A percentile compares a stretch with the other conserved stretches of the same genome.
Evolutionary conservation across 1,139 yeast species (phyloP).

Genomic region (Kodamaea arcana): DNA sequence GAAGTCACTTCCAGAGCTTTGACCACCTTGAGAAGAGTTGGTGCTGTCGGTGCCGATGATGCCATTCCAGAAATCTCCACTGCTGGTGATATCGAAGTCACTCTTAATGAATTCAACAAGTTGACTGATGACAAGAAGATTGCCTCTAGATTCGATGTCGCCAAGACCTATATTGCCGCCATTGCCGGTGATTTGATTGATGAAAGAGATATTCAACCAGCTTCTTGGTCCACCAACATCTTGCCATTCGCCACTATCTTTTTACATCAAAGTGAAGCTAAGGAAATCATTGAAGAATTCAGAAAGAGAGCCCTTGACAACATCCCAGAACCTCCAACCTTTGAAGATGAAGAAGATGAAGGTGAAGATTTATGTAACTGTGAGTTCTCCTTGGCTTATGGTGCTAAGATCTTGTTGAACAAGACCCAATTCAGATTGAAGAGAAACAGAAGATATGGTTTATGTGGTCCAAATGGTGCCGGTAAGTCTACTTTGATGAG

Average conservation of each 20-base stretch:
- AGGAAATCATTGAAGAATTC: conserved; percentile 87
- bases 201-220: conserved; percentile 93
- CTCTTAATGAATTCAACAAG: conserved; percentile 74
- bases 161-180: conserved; percentile 81
- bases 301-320: conserved; percentile 96
- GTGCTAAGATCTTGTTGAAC: conserved; percentile 99
- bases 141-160: conserved; percentile 72
- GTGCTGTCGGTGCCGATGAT: conserved; percentile 90
- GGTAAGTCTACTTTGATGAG: conserved; percentile 99
- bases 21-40: conserved; percentile 97
- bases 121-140: conserved; percentile 68
- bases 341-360: conserved; percentile 99
- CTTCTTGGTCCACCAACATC: conserved; percentile 82
- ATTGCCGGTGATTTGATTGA: conserved; percentile 98
- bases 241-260: conserved; percentile 94
- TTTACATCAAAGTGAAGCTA: conserved; percentile 90
- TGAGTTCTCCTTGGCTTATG: conserved; percentile 99
- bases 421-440: conserved; percentile 98
- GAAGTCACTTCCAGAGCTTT: conserved; percentile 96
- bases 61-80: conserved; percentile 93
- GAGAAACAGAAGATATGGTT: conserved; percentile 99
- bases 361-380: conserved; percentile 99
- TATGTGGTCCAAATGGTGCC: conserved; percentile 99
- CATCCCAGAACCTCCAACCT: conserved; percentile 93
- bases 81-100: conserved; percentile 93